phyloP scores from a whole-genome alignment of 305 asterid genomes.

The Petunia hybrid region DNA sequence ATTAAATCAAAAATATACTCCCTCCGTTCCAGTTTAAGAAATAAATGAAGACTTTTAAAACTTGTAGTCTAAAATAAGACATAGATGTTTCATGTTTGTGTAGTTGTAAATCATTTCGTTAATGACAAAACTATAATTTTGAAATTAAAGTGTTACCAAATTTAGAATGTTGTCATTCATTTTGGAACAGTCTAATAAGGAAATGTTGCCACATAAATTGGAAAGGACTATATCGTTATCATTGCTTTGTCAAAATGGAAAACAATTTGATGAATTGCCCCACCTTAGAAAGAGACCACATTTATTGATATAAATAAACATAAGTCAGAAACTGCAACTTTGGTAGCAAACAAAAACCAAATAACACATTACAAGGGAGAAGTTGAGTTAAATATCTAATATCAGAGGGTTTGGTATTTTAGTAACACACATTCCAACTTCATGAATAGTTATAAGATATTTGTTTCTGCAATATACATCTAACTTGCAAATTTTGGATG shows the following conservation, averaged over 20 bases:
- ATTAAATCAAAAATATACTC: no score
- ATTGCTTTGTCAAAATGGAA: not conserved
- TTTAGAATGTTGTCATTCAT: no score
- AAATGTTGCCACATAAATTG: no score
- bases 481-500: no score
- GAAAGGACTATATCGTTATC: not conserved
- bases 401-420: not conserved
- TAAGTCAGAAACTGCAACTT: conserved; percentile 8
- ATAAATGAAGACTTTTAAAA: no score
- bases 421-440: not conserved
- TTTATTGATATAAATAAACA: conserved; percentile 1
- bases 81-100: no score
- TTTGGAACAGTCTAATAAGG: no score
- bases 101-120: no score
- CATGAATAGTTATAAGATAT: not conserved
- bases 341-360: not conserved
- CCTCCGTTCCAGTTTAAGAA: no score
- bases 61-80: no score
- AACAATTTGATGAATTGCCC: not conserved
- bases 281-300: not conserved
- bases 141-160: no score
- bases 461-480: not conserved
- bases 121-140: no score
- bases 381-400: not conserved
- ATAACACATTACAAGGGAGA: not conserved